Base-by-base conservation (phyloP, 2,329 filamentous ascomycete species). In the Curvularia lunata region DNA sequence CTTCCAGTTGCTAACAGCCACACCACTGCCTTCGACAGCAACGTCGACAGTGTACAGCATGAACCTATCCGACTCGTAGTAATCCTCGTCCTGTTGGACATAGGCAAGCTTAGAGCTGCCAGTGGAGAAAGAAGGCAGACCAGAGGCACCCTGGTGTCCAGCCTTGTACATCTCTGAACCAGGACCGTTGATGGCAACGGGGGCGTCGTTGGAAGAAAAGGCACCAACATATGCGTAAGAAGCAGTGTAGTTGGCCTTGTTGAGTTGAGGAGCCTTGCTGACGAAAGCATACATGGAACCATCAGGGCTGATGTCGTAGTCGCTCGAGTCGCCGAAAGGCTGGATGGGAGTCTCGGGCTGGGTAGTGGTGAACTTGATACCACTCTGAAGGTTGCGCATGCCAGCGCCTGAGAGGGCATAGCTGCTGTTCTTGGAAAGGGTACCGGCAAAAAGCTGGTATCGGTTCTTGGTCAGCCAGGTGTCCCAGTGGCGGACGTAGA, bases 401-500 rank as follows among this genome's bases (percentile, higher is more conserved):
- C 78, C 77, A 27, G 73, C 57, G 25, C 68, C 61, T 19, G 67
- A 66, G 6, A 75, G 62, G 4, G 60, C 54, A 37, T 72, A 72
- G 55, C 67, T 72, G 47, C 59, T 62, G 34, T 71, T 74, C 2
- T 62, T 64, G 5, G 66, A 64, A 30, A 95, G 75, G 2, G 84
- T 82, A 38, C 88, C 88, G 41, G 90, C 91, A 82, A 90, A 95
- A 16, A 97, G 82, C 1, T 89, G 85, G 70, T 88, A 89, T 60
- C 84, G 86, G 69, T 91, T 86, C 52, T 87, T 84, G 1, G 84
- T 86, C 32, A 87, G 81, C 80, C 90, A 96, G 5, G 83, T 77
- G 72, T 96, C 91, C 91, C 91, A 96, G 71, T 96, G 91, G 25
- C 91, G 86, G 27, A 90, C 88, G 70, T 91, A 95, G 37, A 92